Conservation (phyloP, 2,329 filamentous ascomycete genomes). For the Penicillium sp. region DNA sequence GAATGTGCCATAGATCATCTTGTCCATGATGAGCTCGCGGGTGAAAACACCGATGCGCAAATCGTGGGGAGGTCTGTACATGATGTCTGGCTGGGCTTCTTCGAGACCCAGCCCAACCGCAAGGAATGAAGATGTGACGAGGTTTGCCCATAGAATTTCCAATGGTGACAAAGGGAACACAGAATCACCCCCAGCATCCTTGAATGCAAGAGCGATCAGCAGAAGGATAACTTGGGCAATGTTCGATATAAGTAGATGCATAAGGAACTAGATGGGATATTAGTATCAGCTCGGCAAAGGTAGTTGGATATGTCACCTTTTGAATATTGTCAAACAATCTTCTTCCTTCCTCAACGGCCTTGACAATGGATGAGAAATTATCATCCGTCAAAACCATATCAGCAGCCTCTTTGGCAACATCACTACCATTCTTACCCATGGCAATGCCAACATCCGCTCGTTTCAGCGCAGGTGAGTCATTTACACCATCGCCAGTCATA, state of each 20-base stretch:
- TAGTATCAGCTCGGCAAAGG: neutral
- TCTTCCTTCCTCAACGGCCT: constrained; percentile 79
- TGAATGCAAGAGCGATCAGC: constrained; percentile 78
- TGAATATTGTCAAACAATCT: constrained; percentile 89
- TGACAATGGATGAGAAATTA: constrained; percentile 84
- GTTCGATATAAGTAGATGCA: constrained; percentile 77
- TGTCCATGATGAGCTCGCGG: constrained; percentile 43
- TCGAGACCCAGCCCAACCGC: constrained; percentile 86
- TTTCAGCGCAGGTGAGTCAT: constrained; percentile 80
- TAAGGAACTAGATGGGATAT: constrained; percentile 58
- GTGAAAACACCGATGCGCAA: constrained; percentile 45
- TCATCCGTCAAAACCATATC: constrained; percentile 68
- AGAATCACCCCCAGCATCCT: constrained; percentile 68
- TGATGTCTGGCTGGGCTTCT: constrained; percentile 71
- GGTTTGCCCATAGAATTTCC: constrained; percentile 89
- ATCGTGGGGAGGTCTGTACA: constrained; percentile 76
- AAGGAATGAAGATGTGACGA: constrained; percentile 82
- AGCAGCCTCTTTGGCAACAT: constrained; percentile 80
- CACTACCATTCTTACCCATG: constrained; percentile 81
- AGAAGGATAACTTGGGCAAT: constrained; percentile 82
- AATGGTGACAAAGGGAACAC: constrained; percentile 84
- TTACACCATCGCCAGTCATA: constrained; percentile 89
- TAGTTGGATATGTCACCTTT: constrained; percentile 47
- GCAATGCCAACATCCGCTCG: constrained; percentile 83
- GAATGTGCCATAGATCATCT: constrained; percentile 46